These are phyloP conservation scores for Colletotrichum tabaci DNA, from an alignment of 2,329 filamentous ascomycete species.

Conservation along the genomic window DNA sequence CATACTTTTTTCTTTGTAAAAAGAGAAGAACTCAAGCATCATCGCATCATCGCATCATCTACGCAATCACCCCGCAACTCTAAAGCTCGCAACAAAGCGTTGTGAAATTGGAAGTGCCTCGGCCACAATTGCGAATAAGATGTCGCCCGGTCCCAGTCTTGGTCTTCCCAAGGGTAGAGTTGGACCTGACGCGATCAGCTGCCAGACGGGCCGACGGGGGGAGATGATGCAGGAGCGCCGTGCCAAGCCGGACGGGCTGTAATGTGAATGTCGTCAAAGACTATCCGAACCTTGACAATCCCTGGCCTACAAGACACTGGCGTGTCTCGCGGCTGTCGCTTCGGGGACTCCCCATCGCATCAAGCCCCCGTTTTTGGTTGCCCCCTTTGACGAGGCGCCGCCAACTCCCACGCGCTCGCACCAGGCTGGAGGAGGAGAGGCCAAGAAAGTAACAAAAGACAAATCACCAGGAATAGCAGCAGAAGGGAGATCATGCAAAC, in stretches of 20 bases:
- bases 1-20: no score
- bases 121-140: no score
- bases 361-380: background rate
- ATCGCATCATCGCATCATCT: background rate
- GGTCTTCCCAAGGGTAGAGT: conserved; percentile 4
- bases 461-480: background rate
- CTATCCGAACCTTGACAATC: no score
- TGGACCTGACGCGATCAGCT: conserved; percentile 3
- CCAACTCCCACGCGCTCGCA: background rate
- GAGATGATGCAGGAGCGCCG: background rate
- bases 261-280: background rate
- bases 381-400: background rate
- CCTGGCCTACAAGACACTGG: background rate
- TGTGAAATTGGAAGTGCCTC: no score
- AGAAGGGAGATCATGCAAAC: background rate
- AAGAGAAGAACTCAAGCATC: conserved; percentile 1
- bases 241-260: conserved; percentile 17
- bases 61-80: background rate
- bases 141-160: background rate
- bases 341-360: conserved; percentile 1
- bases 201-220: conserved; percentile 16
- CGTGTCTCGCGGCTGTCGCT: conserved; percentile 18
- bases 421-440: background rate
- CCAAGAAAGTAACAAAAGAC: background rate
- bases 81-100: background rate